Conservation (phyloP, 73 alveolate species). For the Durusdinium trenchii region DNA sequence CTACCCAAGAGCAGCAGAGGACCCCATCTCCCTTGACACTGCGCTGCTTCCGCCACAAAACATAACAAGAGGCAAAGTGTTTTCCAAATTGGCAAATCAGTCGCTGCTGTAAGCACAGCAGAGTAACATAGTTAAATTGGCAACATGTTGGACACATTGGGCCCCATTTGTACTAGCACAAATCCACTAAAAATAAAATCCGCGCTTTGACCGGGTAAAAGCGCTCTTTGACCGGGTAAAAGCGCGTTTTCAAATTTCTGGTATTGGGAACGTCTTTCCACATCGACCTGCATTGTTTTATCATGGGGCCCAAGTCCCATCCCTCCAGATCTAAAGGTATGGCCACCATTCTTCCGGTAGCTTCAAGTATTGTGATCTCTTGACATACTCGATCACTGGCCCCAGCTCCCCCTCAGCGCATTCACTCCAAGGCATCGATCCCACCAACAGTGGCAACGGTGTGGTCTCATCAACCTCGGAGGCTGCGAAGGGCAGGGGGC, state of each 20-base stretch:
- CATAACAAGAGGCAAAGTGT: no score
- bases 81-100: background rate
- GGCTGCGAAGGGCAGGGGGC: background rate
- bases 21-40: background rate
- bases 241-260: background rate
- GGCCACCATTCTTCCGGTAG: background rate
- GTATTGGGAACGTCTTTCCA: background rate
- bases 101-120: background rate
- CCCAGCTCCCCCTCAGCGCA: background rate
- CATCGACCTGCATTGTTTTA: background rate
- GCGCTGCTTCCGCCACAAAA: background rate
- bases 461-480: background rate
- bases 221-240: slow-evolving; percentile 22
- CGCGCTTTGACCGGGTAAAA: slow-evolving; percentile 2
- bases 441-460: background rate
- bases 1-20: background rate
- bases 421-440: background rate
- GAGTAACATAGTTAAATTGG: background rate
- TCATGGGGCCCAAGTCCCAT: background rate
- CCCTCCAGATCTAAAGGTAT: background rate
- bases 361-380: background rate
- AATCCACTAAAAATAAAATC: background rate
- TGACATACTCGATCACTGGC: background rate
- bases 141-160: background rate
- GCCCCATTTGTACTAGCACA: background rate